phyloP scores from a whole-genome alignment of 208 protist genomes.

The Wallacemonas sp. region DNA sequence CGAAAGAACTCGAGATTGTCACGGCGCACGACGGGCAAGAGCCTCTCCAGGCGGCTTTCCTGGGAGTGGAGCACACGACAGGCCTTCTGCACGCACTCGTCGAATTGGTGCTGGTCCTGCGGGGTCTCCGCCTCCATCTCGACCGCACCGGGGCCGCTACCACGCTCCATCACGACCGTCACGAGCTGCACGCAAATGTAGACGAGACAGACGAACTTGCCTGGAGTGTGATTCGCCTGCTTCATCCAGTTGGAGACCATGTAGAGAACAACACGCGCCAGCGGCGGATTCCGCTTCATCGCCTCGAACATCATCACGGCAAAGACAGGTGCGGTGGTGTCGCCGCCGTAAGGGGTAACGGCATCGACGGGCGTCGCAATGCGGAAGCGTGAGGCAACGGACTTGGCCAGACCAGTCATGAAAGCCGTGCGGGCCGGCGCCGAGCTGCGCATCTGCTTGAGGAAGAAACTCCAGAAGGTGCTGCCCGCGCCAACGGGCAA shows the following conservation, averaged over 20 bases:
- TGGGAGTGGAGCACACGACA: conserved; percentile 53
- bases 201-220: conserved; percentile 79
- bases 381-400: conserved; percentile 79
- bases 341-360: conserved; percentile 45
- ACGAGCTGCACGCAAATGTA: conserved; percentile 87
- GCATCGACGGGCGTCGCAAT: conserved; percentile 73
- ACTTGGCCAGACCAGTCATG: conserved; percentile 81
- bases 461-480: conserved; percentile 88
- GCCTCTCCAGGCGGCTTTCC: conserved; percentile 54
- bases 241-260: conserved; percentile 86
- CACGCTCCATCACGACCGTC: conserved; percentile 60
- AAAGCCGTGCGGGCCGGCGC: conserved; percentile 84
- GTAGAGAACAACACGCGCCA: conserved; percentile 80
- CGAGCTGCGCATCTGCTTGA: conserved; percentile 83
- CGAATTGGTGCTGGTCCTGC: conserved; percentile 70
- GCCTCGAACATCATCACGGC: conserved; percentile 87
- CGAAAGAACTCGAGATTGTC: conserved; percentile 76
- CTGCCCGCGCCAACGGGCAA: conserved; percentile 80
- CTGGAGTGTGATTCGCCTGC: conserved; percentile 64
- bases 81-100: conserved; percentile 65
- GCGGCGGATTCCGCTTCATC: conserved; percentile 83
- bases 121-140: conserved; percentile 74
- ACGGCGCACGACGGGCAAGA: conserved; percentile 46
- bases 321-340: conserved; percentile 76
- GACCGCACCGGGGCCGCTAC: conserved; percentile 40